A percentile compares a stretch with the other conserved stretches of the same genome.
Evolutionary conservation across 139 green algal genomes (phyloP).

Genomic region (Nannochloris sp.): DNA sequence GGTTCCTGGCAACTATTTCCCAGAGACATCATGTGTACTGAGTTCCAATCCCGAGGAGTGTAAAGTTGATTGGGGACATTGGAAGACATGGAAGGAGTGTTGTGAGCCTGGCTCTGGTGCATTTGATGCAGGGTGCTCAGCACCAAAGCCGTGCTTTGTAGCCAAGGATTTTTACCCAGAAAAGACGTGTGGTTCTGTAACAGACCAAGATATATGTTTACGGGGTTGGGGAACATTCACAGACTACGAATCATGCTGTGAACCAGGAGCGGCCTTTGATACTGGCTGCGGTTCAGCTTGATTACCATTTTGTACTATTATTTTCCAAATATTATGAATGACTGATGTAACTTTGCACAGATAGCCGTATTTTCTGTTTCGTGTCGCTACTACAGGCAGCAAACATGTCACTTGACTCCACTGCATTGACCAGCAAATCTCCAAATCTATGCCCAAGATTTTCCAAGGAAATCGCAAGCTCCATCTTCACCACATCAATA

Average conservation of each 20-base stretch:
- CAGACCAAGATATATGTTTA: slow-evolving; percentile 13
- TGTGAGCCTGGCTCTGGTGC: slow-evolving; percentile 13
- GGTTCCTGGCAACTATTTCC: neutral
- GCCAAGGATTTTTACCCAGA: slow-evolving; percentile 9
- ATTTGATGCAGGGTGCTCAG: slow-evolving; percentile 14
- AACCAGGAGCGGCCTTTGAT: slow-evolving; percentile 3
- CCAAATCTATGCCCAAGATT: neutral
- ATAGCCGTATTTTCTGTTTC: too few species aligned
- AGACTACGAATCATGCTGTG: slow-evolving; percentile 17
- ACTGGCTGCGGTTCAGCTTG: slow-evolving; percentile 9
- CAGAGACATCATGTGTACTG: neutral
- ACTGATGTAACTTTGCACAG: too few species aligned
- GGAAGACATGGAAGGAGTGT: slow-evolving; percentile 6
- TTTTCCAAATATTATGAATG: neutral
- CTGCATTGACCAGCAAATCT: neutral
- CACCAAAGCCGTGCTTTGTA: slow-evolving; percentile 14
- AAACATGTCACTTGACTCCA: neutral
- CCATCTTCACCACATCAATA: neutral
- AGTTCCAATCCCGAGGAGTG: slow-evolving; percentile 10
- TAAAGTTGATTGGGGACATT: slow-evolving; percentile 19
- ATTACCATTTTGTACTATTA: neutral
- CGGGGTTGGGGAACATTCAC: slow-evolving; percentile 20
- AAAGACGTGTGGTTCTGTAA: slow-evolving; percentile 6
- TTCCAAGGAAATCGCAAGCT: neutral
- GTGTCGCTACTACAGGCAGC: too few species aligned